Conservation (phyloP, 1,284 basidiomycete genomes). For the Pascua guehoae region DNA sequence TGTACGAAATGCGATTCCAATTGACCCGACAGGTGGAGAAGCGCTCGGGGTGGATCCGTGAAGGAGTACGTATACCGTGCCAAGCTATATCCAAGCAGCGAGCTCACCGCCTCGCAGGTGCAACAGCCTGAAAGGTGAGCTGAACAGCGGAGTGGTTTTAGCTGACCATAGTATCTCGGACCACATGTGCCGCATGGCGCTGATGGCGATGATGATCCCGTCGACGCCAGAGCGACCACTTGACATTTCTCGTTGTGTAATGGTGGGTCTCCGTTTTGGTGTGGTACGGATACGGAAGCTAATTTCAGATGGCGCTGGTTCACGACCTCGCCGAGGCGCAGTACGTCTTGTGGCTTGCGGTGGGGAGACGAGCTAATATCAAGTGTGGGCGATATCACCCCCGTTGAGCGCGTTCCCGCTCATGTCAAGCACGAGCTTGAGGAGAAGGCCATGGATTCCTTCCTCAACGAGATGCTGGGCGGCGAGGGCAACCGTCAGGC, state of each 20-base stretch:
- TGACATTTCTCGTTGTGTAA: slow-evolving; percentile 64
- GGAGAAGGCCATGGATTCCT: slow-evolving; percentile 85
- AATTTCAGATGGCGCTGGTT: slow-evolving; percentile 67
- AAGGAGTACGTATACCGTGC: slow-evolving; percentile 55
- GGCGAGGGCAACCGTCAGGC: slow-evolving; percentile 60
- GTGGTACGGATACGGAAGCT: not conserved
- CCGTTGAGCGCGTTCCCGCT: slow-evolving; percentile 78
- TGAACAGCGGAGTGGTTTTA: not conserved
- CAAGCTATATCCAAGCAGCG: slow-evolving; percentile 22
- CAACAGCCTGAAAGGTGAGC: slow-evolving; percentile 70
- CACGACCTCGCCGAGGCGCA: slow-evolving; percentile 97
- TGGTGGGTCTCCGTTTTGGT: slow-evolving; percentile 21
- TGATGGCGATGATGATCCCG: slow-evolving; percentile 75
- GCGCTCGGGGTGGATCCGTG: slow-evolving; percentile 87
- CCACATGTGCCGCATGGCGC: slow-evolving; percentile 96
- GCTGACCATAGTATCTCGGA: slow-evolving; percentile 70
- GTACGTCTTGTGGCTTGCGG: slow-evolving; percentile 22
- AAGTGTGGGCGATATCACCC: slow-evolving; percentile 86
- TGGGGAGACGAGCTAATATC: slow-evolving; percentile 11
- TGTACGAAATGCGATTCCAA: not conserved
- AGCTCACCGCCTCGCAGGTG: slow-evolving; percentile 54
- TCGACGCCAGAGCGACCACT: slow-evolving; percentile 59
- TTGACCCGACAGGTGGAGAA: slow-evolving; percentile 68
- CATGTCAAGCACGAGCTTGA: slow-evolving; percentile 64
- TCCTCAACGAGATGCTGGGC: slow-evolving; percentile 85